A percentile compares a stretch with the other conserved stretches of the same genome.
These are phyloP conservation scores for Boletus tomentosulus DNA, from an alignment of 768 basidiomycete species.

Conservation along the genomic window DNA sequence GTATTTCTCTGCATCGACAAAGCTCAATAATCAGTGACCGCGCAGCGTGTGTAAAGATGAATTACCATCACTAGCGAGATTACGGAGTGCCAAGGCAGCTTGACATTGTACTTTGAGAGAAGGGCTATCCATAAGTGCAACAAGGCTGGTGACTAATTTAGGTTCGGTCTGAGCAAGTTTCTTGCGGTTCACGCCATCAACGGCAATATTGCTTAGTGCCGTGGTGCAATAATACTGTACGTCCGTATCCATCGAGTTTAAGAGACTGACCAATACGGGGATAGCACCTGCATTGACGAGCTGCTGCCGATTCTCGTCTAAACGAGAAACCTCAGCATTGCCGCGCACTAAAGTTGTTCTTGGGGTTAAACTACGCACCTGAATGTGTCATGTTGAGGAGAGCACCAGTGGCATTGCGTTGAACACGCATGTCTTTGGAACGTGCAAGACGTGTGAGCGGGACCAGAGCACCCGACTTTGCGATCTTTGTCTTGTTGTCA, in stretches of 20 bases:
- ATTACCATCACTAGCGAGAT: constrained; percentile 93
- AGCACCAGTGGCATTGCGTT: constrained; percentile 97
- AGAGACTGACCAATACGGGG: constrained; percentile 89
- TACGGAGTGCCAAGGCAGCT: constrained; percentile 91
- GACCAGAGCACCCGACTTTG: constrained; percentile 97
- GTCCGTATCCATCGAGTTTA: constrained; percentile 97
- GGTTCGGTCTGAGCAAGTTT: constrained; percentile 93
- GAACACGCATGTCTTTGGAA: constrained; percentile 99
- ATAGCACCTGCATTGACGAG: constrained; percentile 98
- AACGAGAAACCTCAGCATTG: constrained; percentile 1
- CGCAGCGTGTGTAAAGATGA: constrained; percentile 14
- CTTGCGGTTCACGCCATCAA: constrained; percentile 92
- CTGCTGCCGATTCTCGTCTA: constrained; percentile 98
- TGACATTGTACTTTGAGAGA: constrained; percentile 99
- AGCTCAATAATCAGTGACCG: constrained; percentile 1
- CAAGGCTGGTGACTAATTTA: constrained; percentile 89
- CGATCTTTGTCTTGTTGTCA: constrained; percentile 99
- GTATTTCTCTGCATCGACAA: constrained; percentile 74
- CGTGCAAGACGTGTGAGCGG: constrained; percentile 93
- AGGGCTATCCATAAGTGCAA: constrained; percentile 93
- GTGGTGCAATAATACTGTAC: constrained; percentile 99
- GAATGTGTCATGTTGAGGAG: constrained; percentile 99
- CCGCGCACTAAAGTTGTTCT: neutral
- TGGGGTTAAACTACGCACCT: constrained; percentile 45
- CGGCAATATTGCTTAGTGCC: constrained; percentile 96